Percentiles rank a stretch among this genome's conserved stretches.
Conservation (phyloP, 1,284 basidiomycete species). For the Irpex sp. region DNA sequence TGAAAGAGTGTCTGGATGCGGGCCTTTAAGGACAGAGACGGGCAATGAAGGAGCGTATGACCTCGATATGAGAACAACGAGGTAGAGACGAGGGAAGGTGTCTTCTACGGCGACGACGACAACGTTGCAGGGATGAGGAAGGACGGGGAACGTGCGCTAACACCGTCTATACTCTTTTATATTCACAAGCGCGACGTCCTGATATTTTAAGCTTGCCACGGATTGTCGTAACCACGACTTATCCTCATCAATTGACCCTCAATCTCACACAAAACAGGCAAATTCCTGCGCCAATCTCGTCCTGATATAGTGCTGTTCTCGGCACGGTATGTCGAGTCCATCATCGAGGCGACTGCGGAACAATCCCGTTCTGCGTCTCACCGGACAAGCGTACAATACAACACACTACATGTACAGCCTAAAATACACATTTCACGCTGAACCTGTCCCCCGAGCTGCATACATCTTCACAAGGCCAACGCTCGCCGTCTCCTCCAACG, state of each 20-base stretch:
- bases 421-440: slow-evolving; percentile 16
- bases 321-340: not conserved
- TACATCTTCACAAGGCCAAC: slow-evolving; percentile 76
- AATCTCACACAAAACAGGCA: not conserved
- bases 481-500: slow-evolving; percentile 69
- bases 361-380: not conserved
- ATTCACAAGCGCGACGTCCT: not conserved
- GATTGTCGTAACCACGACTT: not conserved
- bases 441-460: slow-evolving; percentile 43
- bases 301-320: not conserved
- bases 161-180: not conserved
- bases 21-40: slow-evolving; percentile 1
- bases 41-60: not conserved
- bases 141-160: not conserved
- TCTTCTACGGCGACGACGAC: slow-evolving; percentile 7
- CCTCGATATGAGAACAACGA: slow-evolving; percentile 5
- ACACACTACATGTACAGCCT: not conserved
- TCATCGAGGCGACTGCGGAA: not conserved
- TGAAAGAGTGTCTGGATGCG: slow-evolving; percentile 5
- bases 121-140: slow-evolving; percentile 6
- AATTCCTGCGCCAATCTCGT: not conserved
- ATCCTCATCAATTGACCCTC: not conserved
- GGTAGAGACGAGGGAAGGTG: not conserved
- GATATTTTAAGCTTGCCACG: not conserved
- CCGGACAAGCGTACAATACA: not conserved